A percentile compares a stretch with the other conserved stretches of the same genome.
phyloP scores from a whole-genome alignment of 225 moss, liverwort and hornwort species.

The Pseudoscleropodium purum region DNA sequence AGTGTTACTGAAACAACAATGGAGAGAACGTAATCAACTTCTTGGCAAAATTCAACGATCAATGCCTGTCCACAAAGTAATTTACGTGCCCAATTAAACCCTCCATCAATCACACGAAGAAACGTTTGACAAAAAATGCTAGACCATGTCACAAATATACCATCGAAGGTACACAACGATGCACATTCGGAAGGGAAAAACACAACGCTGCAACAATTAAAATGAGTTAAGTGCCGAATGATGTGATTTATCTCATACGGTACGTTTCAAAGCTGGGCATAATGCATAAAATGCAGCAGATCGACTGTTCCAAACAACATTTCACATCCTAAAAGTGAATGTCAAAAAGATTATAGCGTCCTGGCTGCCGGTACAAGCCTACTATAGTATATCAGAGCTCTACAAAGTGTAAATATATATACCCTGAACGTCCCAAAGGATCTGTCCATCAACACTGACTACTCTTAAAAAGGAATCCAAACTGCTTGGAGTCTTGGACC shows the following conservation, averaged over 20 bases:
- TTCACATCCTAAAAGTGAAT: neutral
- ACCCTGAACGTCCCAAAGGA: conserved; percentile 6
- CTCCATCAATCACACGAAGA: neutral
- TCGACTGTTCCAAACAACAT: neutral
- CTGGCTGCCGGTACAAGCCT: conserved; percentile 1
- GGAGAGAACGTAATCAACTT: neutral
- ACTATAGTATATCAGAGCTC: neutral
- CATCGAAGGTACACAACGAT: neutral
- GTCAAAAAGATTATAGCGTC: neutral
- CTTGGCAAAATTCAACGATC: neutral
- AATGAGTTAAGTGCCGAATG: neutral
- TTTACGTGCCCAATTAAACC: neutral
- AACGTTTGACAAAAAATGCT: neutral
- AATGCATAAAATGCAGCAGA: neutral
- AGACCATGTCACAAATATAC: neutral
- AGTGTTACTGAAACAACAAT: neutral
- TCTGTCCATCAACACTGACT: neutral
- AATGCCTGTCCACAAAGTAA: neutral
- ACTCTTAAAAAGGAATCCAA: conserved; percentile 8
- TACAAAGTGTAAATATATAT: neutral
- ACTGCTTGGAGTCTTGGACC: neutral
- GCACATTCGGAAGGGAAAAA: neutral
- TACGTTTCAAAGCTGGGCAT: neutral
- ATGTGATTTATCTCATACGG: neutral
- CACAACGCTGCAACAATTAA: neutral